Conservation (phyloP, 2,329 filamentous ascomycete genomes). For the Plenodomus lindquistii region DNA sequence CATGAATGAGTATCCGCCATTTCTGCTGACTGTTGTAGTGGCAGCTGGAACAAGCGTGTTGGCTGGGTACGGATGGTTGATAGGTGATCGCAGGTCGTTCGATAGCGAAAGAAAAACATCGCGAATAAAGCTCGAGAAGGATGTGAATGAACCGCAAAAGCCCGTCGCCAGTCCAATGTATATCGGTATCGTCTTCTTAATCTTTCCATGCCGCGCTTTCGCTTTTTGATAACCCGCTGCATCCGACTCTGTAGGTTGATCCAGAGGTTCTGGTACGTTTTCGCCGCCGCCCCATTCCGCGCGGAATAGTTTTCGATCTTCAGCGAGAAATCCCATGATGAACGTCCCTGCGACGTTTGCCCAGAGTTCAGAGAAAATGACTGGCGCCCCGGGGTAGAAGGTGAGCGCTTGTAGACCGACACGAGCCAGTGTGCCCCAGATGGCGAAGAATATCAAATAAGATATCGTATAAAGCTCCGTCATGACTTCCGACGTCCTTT, state of each 20-base stretch:
- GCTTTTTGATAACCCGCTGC: conserved; percentile 47
- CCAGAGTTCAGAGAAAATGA: conserved; percentile 79
- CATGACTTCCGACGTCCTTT: conserved; percentile 30
- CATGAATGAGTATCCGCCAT: conserved; percentile 80
- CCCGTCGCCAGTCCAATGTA: conserved; percentile 86
- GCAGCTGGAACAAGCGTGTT: conserved; percentile 33
- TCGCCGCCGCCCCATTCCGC: conserved; percentile 61
- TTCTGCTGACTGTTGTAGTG: conserved; percentile 53
- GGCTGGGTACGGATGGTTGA: conserved; percentile 41
- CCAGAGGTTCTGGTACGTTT: conserved; percentile 24
- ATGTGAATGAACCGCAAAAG: conserved; percentile 88
- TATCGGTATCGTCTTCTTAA: conserved; percentile 84
- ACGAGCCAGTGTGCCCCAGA: conserved; percentile 81
- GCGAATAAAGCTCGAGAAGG: conserved; percentile 83
- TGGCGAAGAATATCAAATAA: conserved; percentile 82
- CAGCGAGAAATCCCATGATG: conserved; percentile 81
- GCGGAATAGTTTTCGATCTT: conserved; percentile 76
- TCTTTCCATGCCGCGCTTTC: conserved; percentile 49
- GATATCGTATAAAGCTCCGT: conserved; percentile 67
- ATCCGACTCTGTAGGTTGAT: conserved; percentile 5
- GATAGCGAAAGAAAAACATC: conserved; percentile 79
- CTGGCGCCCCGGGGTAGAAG: conserved; percentile 74
- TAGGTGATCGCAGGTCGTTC: conserved; percentile 67
- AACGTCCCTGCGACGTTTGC: conserved; percentile 82
- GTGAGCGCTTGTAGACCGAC: conserved; percentile 80